Percentiles rank a stretch among this genome's conserved stretches.
Evolutionary conservation across 352 stramenopile genomes (phyloP).

Genomic region (Pythium dissotocum): DNA sequence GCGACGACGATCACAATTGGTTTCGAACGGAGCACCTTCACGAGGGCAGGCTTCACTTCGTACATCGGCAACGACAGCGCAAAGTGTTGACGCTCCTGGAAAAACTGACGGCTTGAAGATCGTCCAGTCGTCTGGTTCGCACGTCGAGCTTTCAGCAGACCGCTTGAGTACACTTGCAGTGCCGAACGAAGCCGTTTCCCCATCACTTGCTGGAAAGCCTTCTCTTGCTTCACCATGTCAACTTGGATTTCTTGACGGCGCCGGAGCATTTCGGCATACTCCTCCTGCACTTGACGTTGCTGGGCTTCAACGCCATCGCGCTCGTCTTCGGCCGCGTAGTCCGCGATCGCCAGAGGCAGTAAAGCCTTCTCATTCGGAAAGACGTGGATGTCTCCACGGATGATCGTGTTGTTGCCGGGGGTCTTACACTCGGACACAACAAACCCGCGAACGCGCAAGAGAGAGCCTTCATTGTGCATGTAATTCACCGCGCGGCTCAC

Average conservation of each 20-base stretch:
- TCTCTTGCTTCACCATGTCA: constrained; percentile 15
- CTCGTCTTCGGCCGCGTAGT: constrained; percentile 19
- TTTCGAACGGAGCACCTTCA: constrained; percentile 12
- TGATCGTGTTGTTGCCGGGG: constrained; percentile 14
- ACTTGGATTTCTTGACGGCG: constrained; percentile 2
- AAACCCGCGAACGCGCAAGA: constrained; percentile 16
- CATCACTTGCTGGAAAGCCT: constrained; percentile 1
- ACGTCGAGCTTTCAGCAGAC: no score
- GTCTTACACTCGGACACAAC: constrained; percentile 2
- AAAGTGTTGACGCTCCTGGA: constrained; percentile 22
- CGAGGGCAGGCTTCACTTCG: constrained; percentile 23
- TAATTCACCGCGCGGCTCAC: not conserved
- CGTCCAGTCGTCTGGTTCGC: no score
- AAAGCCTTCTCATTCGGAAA: constrained; percentile 26
- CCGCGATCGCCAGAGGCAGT: constrained; percentile 23
- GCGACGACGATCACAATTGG: constrained; percentile 27
- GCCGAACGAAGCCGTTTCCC: constrained; percentile 8
- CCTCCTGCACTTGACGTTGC: not conserved
- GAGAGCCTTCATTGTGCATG: not conserved
- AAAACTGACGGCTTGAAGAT: constrained; percentile 7
- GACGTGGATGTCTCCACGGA: constrained; percentile 17
- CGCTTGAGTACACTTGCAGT: constrained; percentile 10
- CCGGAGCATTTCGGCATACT: not conserved
- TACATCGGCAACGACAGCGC: constrained; percentile 24
- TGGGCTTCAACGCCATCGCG: constrained; percentile 3